Evolutionary conservation across 176 grass and related monocot genomes (phyloP).

Genomic region (Canna indica): DNA sequence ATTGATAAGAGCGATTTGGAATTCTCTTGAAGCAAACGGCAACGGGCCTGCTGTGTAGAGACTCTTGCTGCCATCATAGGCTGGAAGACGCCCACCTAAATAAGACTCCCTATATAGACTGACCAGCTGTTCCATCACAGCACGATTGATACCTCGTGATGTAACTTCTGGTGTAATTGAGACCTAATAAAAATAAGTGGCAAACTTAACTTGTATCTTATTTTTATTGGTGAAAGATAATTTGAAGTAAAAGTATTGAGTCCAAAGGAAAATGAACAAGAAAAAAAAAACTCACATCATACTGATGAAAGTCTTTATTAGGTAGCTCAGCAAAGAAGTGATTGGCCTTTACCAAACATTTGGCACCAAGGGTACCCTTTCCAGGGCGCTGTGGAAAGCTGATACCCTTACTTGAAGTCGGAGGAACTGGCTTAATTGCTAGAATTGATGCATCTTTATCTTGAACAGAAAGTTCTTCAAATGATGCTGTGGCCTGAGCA

Average conservation of each 20-base stretch:
- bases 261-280: not conserved
- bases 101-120: conserved; percentile 19
- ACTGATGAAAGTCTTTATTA: conserved; percentile 45
- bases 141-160: conserved; percentile 16
- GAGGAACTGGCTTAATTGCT: not conserved
- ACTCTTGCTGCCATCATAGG: conserved; percentile 46
- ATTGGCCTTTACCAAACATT: conserved; percentile 39
- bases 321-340: conserved; percentile 51
- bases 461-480: not conserved
- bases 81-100: conserved; percentile 27
- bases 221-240: not conserved
- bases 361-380: not conserved
- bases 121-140: conserved; percentile 36
- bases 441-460: not conserved
- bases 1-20: conserved; percentile 20
- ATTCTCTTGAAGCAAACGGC: conserved; percentile 29
- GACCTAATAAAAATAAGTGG: conserved; percentile 27
- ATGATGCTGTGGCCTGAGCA: not conserved
- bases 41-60: conserved; percentile 52
- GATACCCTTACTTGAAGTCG: not conserved
- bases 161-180: conserved; percentile 27
- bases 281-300: conserved; percentile 33
- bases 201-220: not conserved
- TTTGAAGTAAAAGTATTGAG: not conserved
- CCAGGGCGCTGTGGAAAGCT: conserved; percentile 37